Base-by-base conservation (phyloP, 768 basidiomycete species). In the Tricholoma flavovirens region DNA sequence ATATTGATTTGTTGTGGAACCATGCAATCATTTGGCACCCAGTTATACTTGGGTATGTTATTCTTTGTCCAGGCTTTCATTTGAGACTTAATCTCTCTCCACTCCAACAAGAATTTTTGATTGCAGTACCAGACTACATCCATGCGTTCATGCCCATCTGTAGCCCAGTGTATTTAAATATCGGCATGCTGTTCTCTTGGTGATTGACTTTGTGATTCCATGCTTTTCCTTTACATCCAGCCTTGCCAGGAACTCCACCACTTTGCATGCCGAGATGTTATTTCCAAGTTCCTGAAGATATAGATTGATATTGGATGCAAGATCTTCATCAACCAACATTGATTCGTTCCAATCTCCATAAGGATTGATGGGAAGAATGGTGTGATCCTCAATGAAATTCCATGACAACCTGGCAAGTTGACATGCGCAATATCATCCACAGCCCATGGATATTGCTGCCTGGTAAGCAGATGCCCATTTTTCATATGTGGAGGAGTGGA, bases 51-150 rank as follows among this genome's bases (percentile, higher is more conserved):
- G 3, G 40, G 51, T 19, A 53, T 15, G 11, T 58, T 51, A 14
- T 54, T 32, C 3, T 54, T 45, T 26, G 22, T 11, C 42, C 42
- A 62, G 17, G 24, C 50, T 2, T 33, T 17, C 19, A 48, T 54
- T 26, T 42, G 38, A 30, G 53, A 43, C 6, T 61, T 49, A 26
- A 59, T 36, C 4, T 46, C 51, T 12, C 55, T 58, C 60, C 59
- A 63, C 22, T 33, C 21, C 3, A 61, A 64, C 15, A 71, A 35
- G 60, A 71, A 75, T 0, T 32, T 24, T 0, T 64, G 33, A 15
- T 73, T 56, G 0, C 64, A 60, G 45, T 77, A 74, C 3, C 54
- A 36, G 0, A 73, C 69, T 1, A 77, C 71, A 62, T 75, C 74
- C 0, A 55, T 54, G 0, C 68, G 57, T 55, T 76, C 69, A 56